Percentiles rank a stretch among this genome's conserved stretches.
phyloP scores from a whole-genome alignment of 1,284 basidiomycete species.

The Ustilago esculenta region DNA sequence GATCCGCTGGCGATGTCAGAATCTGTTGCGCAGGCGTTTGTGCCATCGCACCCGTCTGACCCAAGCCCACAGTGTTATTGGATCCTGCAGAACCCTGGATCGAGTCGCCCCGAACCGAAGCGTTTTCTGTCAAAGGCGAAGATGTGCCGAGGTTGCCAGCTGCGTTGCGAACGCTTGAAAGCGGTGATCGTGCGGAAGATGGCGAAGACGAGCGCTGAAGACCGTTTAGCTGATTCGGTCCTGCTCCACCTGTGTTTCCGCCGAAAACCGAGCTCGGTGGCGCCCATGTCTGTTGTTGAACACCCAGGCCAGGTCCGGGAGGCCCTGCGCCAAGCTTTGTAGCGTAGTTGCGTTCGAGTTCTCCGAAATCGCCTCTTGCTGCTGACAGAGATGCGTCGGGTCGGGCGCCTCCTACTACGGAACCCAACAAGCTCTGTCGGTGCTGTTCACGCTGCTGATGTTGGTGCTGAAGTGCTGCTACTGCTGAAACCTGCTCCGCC shows the following conservation, averaged over 20 bases:
- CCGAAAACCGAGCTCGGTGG: conserved; percentile 41
- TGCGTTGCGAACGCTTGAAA: conserved; percentile 38
- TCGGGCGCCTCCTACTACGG: conserved; percentile 37
- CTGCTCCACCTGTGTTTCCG: conserved; percentile 16
- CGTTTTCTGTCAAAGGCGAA: conserved; percentile 41
- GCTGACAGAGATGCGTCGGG: conserved; percentile 49
- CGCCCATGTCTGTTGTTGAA: conserved; percentile 50
- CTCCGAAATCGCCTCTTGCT: conserved; percentile 59
- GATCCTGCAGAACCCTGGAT: conserved; percentile 8
- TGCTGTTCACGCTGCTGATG: conserved; percentile 57
- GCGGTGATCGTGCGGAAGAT: conserved; percentile 41
- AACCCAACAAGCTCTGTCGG: conserved; percentile 46
- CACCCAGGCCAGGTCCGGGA: conserved; percentile 32
- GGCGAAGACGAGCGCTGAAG: conserved; percentile 41
- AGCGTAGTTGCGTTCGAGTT: conserved; percentile 56
- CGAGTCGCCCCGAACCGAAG: conserved; percentile 26
- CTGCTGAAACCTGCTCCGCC: conserved; percentile 59
- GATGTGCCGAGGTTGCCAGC: conserved; percentile 36
- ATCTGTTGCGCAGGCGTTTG: conserved; percentile 89
- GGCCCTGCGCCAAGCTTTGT: conserved; percentile 50
- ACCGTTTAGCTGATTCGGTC: conserved; percentile 46
- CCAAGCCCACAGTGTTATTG: conserved; percentile 3
- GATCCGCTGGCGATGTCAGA: conserved; percentile 89
- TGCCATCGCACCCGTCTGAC: conserved; percentile 41
- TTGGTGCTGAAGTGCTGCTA: conserved; percentile 60